Base-by-base conservation (phyloP, 1,284 basidiomycete species). In the Schizophyllum commune region DNA sequence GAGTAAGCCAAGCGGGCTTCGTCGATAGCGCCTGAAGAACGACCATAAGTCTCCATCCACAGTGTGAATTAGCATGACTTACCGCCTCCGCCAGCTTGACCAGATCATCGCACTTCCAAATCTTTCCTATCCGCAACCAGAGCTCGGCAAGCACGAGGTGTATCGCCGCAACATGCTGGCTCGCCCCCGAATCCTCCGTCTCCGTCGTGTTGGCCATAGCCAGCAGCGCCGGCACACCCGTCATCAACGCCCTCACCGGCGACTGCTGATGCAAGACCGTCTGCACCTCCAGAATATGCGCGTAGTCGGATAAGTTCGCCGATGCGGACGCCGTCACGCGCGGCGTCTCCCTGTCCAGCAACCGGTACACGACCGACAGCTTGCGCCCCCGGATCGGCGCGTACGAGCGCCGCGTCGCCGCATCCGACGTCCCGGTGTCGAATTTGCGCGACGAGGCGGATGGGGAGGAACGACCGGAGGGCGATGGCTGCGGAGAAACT, bases 141-240 rank as follows among this genome's bases (percentile, higher is more conserved):
- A 83, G 75, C 51, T 78, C 80, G 15, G 82, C 79, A 1, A 92
- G 70, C 17, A 94, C 73, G 70, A 89, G 86, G 63, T 83, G 83
- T 55, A 92, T 79, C 0, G 81, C 83, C 33, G 39, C 39, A 47
- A 47, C 39, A 47, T 47, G 39, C 39, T 47, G 39, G 13, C 39
- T 11, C 39, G 39, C 39, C 4, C 39, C 39, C 4, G 39, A 3
- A 47, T 82, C 78, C 32, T 71, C 71, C 8, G 70, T 68, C 17
- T 75, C 74, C 32, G 79, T 81, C 61, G 84, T 83, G 5, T 70
- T 73, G 66, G 93, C 87, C 52, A 98, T 73, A 0, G 91, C 86
- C 33, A 94, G 71, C 51, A 98, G 74, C 89, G 96, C 95, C 1
- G 96, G 95, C 34, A 93, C 77, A 32, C 91, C 88, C 0, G 88